phyloP scores from a whole-genome alignment of 148 eudicot species.

The Vaccinium vitisidaea region DNA sequence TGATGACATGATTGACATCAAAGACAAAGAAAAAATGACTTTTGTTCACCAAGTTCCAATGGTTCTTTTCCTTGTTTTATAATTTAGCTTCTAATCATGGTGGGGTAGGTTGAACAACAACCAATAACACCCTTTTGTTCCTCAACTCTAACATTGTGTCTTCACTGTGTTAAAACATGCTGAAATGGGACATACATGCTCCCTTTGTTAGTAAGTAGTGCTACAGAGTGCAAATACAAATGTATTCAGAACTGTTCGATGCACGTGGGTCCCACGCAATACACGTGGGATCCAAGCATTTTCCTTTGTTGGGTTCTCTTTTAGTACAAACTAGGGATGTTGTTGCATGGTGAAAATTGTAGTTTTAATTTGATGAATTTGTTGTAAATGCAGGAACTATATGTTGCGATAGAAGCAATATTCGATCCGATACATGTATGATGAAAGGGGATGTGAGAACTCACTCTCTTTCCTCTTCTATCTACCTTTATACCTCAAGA shows the following conservation, averaged over 20 bases:
- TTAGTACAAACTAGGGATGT: not conserved
- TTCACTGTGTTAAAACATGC: not conserved
- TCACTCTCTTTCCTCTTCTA: slow-evolving; percentile 52
- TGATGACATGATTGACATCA: no score
- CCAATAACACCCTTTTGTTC: no score
- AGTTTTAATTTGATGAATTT: not conserved
- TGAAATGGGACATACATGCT: not conserved
- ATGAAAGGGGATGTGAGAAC: slow-evolving; percentile 97
- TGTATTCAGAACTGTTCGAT: no score
- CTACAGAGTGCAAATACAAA: no score
- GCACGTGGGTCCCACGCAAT: no score
- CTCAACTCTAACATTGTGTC: no score
- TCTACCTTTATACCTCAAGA: slow-evolving; percentile 52
- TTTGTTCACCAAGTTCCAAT: no score
- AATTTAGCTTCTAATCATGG: no score
- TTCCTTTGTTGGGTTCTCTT: not conserved
- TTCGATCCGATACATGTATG: slow-evolving; percentile 64
- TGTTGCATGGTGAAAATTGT: not conserved
- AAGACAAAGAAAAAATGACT: no score
- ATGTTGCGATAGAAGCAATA: slow-evolving; percentile 82
- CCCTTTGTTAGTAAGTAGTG: not conserved
- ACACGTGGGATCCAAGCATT: no score
- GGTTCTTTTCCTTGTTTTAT: no score
- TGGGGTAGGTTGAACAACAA: no score
- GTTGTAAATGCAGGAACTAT: slow-evolving; percentile 58